phyloP scores from a whole-genome alignment of 371 early-diverging fungal species.

The Conidiobolus coronatus region DNA sequence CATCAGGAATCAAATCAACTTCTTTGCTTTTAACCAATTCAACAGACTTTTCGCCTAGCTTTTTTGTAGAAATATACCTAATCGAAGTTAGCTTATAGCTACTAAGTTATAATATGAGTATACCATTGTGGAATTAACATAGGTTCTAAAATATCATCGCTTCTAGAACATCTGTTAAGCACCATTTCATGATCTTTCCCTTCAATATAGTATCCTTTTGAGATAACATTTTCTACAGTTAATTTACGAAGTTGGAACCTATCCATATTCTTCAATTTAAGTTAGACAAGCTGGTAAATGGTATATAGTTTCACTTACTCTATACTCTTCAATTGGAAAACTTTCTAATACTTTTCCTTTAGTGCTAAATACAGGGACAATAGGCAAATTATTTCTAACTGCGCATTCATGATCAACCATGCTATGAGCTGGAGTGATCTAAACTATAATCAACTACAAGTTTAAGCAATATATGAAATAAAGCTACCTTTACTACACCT shows the following conservation, averaged over 20 bases:
- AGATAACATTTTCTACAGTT: too few relatives aligned
- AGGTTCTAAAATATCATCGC: constrained; percentile 95
- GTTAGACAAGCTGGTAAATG: not conserved
- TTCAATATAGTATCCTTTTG: too few relatives aligned
- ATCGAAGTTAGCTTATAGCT: constrained; percentile 12
- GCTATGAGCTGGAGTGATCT: constrained; percentile 97
- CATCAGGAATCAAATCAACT: constrained; percentile 54
- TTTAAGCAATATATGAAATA: not conserved
- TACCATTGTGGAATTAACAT: constrained; percentile 97
- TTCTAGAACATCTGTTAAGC: constrained; percentile 71
- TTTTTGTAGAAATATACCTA: constrained; percentile 16
- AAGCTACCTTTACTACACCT: constrained; percentile 83
- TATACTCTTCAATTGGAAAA: constrained; percentile 21
- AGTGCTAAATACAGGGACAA: constrained; percentile 65
- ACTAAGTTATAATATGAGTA: constrained; percentile 7
- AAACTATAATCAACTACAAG: constrained; percentile 4
- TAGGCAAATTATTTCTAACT: constrained; percentile 56
- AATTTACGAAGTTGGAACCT: too few relatives aligned
- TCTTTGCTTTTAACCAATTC: constrained; percentile 42
- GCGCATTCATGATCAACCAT: constrained; percentile 85
- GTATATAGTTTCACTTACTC: too few relatives aligned
- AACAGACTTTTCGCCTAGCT: constrained; percentile 48
- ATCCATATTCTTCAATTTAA: not conserved
- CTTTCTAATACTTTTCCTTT: constrained; percentile 44
- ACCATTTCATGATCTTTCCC: too few relatives aligned